These are phyloP conservation scores for Phytophthora hibernalis DNA, from an alignment of 352 stramenopile species.

Conservation along the genomic window DNA sequence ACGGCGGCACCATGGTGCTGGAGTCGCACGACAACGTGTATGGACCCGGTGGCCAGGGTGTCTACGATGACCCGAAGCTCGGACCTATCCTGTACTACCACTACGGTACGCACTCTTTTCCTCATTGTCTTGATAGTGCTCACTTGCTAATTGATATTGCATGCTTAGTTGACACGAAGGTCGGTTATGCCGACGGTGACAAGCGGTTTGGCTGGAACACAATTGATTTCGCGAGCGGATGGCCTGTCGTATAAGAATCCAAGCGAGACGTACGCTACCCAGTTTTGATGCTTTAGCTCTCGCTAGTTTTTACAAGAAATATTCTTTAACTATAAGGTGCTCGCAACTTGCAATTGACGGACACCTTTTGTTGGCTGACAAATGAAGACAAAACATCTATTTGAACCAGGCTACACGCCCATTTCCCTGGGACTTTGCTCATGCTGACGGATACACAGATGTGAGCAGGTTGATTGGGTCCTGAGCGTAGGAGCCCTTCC, in stretches of 20 bases:
- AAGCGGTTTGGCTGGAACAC: conserved; percentile 63
- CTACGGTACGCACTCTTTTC: conserved; percentile 39
- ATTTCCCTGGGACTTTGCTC: too few species aligned
- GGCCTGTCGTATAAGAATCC: conserved; percentile 38
- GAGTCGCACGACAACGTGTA: conserved; percentile 51
- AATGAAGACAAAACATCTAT: too few species aligned
- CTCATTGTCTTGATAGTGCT: not conserved
- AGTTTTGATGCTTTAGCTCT: too few species aligned
- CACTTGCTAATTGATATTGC: not conserved
- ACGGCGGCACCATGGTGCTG: conserved; percentile 49
- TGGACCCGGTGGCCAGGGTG: conserved; percentile 49
- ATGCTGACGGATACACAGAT: too few species aligned
- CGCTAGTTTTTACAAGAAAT: not conserved
- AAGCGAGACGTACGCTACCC: not conserved
- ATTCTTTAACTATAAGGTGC: too few species aligned
- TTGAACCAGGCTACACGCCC: too few species aligned
- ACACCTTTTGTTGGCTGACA: too few species aligned
- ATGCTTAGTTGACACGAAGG: conserved; percentile 44
- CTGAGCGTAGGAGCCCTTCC: not conserved
- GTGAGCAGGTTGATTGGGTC: not conserved
- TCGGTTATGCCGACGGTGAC: conserved; percentile 52
- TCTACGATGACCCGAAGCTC: conserved; percentile 51
- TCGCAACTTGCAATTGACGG: too few species aligned
- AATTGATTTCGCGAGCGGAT: conserved; percentile 51
- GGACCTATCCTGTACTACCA: conserved; percentile 64